A percentile compares a stretch with the other conserved stretches of the same genome.
These are phyloP conservation scores for Populus hybrid DNA, from an alignment of 441 rosid species.

Conservation along the genomic window DNA sequence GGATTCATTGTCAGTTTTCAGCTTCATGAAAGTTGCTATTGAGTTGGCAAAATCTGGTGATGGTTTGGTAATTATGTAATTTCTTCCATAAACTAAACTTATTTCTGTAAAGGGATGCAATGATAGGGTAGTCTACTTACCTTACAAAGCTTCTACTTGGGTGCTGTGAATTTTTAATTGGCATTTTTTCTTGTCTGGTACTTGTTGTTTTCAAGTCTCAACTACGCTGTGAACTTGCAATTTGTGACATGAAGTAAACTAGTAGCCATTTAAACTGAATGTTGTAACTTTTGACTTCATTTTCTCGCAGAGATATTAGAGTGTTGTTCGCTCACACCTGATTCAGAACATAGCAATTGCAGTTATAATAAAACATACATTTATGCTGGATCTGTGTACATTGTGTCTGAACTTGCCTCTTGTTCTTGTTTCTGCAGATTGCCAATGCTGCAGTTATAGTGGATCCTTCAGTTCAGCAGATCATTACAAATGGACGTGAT, in stretches of 20 bases:
- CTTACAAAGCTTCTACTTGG: neutral
- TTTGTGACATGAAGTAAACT: too few relatives aligned
- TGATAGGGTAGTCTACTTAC: neutral
- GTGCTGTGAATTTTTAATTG: too few relatives aligned
- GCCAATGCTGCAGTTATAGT: slow-evolving; percentile 81
- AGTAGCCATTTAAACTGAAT: too few relatives aligned
- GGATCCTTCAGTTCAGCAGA: slow-evolving; percentile 54
- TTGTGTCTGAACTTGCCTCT: neutral
- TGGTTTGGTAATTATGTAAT: slow-evolving; percentile 45
- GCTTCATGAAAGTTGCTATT: slow-evolving; percentile 59
- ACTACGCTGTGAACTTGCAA: too few relatives aligned
- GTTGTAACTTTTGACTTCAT: too few relatives aligned
- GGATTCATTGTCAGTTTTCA: slow-evolving; percentile 44
- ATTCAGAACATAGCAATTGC: too few relatives aligned
- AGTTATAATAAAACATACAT: too few relatives aligned
- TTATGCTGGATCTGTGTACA: too few relatives aligned
- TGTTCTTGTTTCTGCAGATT: slow-evolving; percentile 36
- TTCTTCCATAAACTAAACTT: slow-evolving; percentile 9
- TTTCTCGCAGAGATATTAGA: too few relatives aligned
- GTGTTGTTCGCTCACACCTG: too few relatives aligned
- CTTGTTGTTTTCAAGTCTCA: too few relatives aligned
- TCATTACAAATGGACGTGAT: slow-evolving; percentile 68
- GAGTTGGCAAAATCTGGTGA: slow-evolving; percentile 60
- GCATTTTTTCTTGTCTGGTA: too few relatives aligned
- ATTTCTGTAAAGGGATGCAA: neutral